phyloP scores from a whole-genome alignment of 345 rosid genomes.

The Eucalyptus cloeziana region DNA sequence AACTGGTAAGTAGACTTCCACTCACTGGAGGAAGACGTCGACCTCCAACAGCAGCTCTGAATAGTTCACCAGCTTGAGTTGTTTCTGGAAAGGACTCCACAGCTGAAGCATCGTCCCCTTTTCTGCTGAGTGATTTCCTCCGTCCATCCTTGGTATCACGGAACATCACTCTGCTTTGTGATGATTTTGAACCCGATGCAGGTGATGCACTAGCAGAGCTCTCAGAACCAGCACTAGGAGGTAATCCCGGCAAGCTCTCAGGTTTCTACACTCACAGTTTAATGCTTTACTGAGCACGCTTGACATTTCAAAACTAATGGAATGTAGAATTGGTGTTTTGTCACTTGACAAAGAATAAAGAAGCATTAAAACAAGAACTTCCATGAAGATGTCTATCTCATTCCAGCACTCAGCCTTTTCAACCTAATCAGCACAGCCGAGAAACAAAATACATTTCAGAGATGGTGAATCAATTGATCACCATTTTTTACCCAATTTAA shows the following conservation, averaged over 20 bases:
- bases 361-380: not conserved
- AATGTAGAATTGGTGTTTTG: not conserved
- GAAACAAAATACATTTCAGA: not conserved
- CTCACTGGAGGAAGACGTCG: slow-evolving; percentile 49
- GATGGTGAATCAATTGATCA: not conserved
- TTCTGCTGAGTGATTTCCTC: slow-evolving; percentile 48
- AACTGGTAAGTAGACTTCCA: not conserved
- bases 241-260: slow-evolving; percentile 42
- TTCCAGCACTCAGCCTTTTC: not conserved
- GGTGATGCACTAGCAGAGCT: slow-evolving; percentile 54
- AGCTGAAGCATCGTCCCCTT: slow-evolving; percentile 27
- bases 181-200: slow-evolving; percentile 52
- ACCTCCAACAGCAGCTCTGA: slow-evolving; percentile 45
- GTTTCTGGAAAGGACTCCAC: slow-evolving; percentile 50
- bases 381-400: not conserved
- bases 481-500: not conserved
- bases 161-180: slow-evolving; percentile 23
- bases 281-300: not conserved
- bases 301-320: not conserved
- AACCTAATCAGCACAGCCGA: not conserved
- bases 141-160: slow-evolving; percentile 22
- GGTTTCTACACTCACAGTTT: slow-evolving; percentile 47
- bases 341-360: not conserved
- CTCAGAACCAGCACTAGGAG: slow-evolving; percentile 40
- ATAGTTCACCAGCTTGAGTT: slow-evolving; percentile 64